Base-by-base conservation (phyloP, 371 early-diverging fungal species). In the Dichotomocladium elegans region DNA sequence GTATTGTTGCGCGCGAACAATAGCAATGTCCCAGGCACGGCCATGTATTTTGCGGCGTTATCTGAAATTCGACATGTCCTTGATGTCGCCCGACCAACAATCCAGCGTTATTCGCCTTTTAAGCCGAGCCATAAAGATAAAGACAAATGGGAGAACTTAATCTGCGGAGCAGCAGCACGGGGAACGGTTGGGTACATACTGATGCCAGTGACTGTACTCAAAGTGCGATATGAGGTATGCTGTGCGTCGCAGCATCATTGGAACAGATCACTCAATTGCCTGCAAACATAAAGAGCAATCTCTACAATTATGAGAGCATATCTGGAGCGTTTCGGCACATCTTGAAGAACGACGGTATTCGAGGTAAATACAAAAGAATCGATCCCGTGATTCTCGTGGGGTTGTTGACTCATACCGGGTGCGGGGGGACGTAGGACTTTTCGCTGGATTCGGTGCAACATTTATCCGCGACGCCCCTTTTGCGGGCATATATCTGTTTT, bases 201-300 rank as follows among this genome's bases (percentile, higher is more conserved):
- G 81, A 98, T 96, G 96, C 98, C 98, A 0, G 79, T 93, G 4
- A 89, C 96, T 4, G 91, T 96, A 28, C 79, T 96, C 53, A 98
- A 98, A 77, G 90, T 93, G 28, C 80, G 94, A 46, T 95, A 83
- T 56, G 98, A 97, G 81, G 91, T 90, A 72, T 54, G 55, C 37
- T 27, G 4, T 2, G 8, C 11, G 21, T 37, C n/a, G n/a, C n/a
- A n/a, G 21, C 21, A 1, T 40, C 8, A 33, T 30, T 11, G 28
- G 21, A 27, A 35, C 7, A 14, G 28, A 44, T 31, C 30, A 35
- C 14, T 3, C 34, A 11, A 31, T 26, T 42, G 24, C 4, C 12
- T n/a, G n/a, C 10, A 28, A 27, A 10, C 19, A 21, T 24, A 6
- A 58, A 90, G 89, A 92, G 92, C 66, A 90, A 87, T 47, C 68